Evolutionary conservation across 1,284 basidiomycete species (phyloP).

Genomic region (Agroathelia rolfsii): DNA sequence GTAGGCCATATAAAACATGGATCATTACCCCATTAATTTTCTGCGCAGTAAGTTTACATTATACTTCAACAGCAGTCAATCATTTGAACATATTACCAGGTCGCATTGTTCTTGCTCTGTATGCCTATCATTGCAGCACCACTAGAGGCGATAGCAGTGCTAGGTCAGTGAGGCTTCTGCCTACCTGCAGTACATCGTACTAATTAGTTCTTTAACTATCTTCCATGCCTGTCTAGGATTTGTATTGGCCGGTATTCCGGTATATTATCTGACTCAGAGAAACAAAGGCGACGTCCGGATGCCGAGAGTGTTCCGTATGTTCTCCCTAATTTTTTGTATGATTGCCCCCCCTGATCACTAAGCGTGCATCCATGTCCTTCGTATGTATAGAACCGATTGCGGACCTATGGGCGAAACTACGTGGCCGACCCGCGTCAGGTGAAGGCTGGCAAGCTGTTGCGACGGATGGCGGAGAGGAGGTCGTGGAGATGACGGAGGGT

Average conservation of each 20-base stretch:
- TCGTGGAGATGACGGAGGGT: conserved; percentile 48
- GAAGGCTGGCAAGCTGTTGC: conserved; percentile 69
- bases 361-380: conserved; percentile 1
- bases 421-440: conserved; percentile 38
- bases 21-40: conserved; percentile 87
- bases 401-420: conserved; percentile 32
- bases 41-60: conserved; percentile 57
- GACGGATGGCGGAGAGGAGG: conserved; percentile 61
- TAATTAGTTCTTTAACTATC: conserved; percentile 5
- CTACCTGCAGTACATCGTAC: not conserved
- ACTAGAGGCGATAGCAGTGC: conserved; percentile 75
- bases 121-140: conserved; percentile 96
- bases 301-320: conserved; percentile 40
- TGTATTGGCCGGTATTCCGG: conserved; percentile 67
- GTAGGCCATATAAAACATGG: conserved; percentile 86
- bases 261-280: conserved; percentile 74
- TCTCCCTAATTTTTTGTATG: conserved; percentile 1
- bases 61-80: not conserved
- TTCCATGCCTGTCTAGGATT: conserved; percentile 35
- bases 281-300: conserved; percentile 30
- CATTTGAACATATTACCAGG: conserved; percentile 29
- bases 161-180: conserved; percentile 44
- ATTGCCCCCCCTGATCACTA: conserved; percentile 7
- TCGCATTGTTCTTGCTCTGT: conserved; percentile 85
- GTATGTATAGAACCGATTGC: conserved; percentile 30